These are phyloP conservation scores for Lactarius sp. DNA, from an alignment of 768 basidiomycete species.

Conservation along the genomic window DNA sequence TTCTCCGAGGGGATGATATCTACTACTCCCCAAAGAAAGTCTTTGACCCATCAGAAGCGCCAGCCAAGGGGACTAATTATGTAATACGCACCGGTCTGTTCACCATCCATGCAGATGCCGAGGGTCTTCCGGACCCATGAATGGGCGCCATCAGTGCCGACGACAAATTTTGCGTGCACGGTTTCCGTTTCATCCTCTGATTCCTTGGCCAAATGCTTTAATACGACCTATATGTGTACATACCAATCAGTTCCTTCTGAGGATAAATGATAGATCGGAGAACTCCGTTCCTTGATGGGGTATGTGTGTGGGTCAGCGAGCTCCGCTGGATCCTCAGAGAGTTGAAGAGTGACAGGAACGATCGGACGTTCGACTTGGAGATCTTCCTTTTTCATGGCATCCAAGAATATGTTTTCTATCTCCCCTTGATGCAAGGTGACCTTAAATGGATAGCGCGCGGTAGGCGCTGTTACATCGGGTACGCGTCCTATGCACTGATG, in stretches of 20 bases:
- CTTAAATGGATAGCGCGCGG: constrained; percentile 69
- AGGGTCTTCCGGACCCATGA: constrained; percentile 75
- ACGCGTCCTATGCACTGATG: constrained; percentile 56
- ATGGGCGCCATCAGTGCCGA: constrained; percentile 79
- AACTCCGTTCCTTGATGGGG: constrained; percentile 32
- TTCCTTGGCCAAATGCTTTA: constrained; percentile 39
- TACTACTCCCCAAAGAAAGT: constrained; percentile 83
- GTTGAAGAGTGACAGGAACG: constrained; percentile 44
- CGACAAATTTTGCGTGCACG: constrained; percentile 66
- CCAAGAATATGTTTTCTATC: constrained; percentile 46
- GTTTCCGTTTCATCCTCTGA: constrained; percentile 45
- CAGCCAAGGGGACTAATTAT: not conserved
- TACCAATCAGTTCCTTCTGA: not conserved
- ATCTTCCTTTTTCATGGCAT: constrained; percentile 46
- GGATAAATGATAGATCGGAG: not conserved
- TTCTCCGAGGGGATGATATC: constrained; percentile 43
- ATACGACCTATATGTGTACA: constrained; percentile 39
- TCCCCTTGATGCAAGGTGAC: constrained; percentile 63
- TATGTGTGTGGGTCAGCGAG: constrained; percentile 27
- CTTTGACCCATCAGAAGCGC: constrained; percentile 30
- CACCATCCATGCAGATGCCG: constrained; percentile 68
- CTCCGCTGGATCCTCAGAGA: constrained; percentile 40
- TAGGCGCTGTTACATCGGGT: constrained; percentile 55
- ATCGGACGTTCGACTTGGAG: constrained; percentile 49
- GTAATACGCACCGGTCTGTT: constrained; percentile 44